Evolutionary conservation across 441 rosid species (phyloP), one percentile per base, ranked within the genome.

Genomic region (Populus hybrid): DNA sequence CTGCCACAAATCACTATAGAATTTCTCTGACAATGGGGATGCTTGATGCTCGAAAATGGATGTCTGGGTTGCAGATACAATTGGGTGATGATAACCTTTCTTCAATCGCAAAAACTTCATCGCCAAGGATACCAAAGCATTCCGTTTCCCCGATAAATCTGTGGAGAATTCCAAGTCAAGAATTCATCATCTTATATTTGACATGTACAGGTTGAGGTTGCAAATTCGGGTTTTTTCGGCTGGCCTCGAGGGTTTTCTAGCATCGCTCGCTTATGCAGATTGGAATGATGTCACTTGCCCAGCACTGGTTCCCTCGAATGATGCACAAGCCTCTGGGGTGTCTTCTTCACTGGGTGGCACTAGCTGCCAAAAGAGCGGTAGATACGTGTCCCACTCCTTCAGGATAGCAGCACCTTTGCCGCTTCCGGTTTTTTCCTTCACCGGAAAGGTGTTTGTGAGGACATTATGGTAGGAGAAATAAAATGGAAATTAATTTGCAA

Each of bases 321-420:
- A 88, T 8, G 96, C 91, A 81, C 90, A 89, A 74, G 98, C 98
- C 89, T 96, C 99, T 0, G 98, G 99, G 35, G 98, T 94, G 89
- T 96, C 99, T 86, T 96, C 99, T 85, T 96, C 99, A 9, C 98
- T 94, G 7, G 99, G 99, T n/a, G 99, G 99, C 80, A 96, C 99
- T 35, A 96, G 80, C 85, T 96, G 98, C 99, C 99, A 90, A 85
- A 96, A 94, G 71, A 89, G 91, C 21, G 97, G 84, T 68, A 96
- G 85, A 82, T 87, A 91, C 67, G 76, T 85, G 63, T 96, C 98
- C 99, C 99, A 94, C 9, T 92, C 98, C 50, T 86, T 80, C 63
- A 94, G 94, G 77, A 96, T 90, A 50, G 83, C 78, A 1, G 86
- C 83, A 0, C 98, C 98, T 87, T 91, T 94, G 86, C 83, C 65